Percentiles rank a stretch among this genome's conserved stretches.
phyloP scores from a whole-genome alignment of 768 basidiomycete species.

The Suillus spraguei region DNA sequence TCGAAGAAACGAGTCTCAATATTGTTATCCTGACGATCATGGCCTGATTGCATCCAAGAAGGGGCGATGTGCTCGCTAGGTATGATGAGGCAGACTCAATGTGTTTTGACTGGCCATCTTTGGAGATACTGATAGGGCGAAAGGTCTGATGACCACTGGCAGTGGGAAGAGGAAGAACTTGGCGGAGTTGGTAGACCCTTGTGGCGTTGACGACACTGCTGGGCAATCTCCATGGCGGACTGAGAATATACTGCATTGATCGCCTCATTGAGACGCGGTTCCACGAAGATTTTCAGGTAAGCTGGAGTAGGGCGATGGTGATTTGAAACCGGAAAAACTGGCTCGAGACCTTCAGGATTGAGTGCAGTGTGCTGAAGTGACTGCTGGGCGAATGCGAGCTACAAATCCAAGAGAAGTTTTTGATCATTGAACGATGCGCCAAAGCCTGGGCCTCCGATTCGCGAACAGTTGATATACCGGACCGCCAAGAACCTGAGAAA shows the following conservation, averaged over 20 bases:
- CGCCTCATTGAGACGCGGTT: constrained; percentile 35
- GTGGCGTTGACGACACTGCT: constrained; percentile 48
- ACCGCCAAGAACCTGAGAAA: not conserved
- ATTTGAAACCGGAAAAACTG: constrained; percentile 30
- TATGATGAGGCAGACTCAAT: constrained; percentile 21
- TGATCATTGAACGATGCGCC: constrained; percentile 13
- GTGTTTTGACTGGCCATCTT: constrained; percentile 20
- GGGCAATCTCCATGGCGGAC: constrained; percentile 50
- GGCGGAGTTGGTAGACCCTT: constrained; percentile 57
- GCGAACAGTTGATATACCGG: not conserved
- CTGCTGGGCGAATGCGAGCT: constrained; percentile 28
- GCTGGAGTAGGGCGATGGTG: constrained; percentile 36
- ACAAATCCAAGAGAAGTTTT: constrained; percentile 27
- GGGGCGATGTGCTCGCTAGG: constrained; percentile 25
- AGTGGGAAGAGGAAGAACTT: constrained; percentile 61
- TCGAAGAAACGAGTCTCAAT: not conserved
- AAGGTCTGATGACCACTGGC: constrained; percentile 62
- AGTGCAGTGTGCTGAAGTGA: constrained; percentile 27
- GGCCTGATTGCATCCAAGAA: constrained; percentile 30
- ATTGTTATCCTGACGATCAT: constrained; percentile 32
- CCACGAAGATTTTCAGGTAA: constrained; percentile 42
- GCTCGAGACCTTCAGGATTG: constrained; percentile 34
- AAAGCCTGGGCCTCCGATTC: not conserved
- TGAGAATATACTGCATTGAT: constrained; percentile 28
- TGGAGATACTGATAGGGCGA: constrained; percentile 49